Evolutionary conservation across 108 stramenopile genomes (phyloP).

Genomic region (Nitzschia sp.): DNA sequence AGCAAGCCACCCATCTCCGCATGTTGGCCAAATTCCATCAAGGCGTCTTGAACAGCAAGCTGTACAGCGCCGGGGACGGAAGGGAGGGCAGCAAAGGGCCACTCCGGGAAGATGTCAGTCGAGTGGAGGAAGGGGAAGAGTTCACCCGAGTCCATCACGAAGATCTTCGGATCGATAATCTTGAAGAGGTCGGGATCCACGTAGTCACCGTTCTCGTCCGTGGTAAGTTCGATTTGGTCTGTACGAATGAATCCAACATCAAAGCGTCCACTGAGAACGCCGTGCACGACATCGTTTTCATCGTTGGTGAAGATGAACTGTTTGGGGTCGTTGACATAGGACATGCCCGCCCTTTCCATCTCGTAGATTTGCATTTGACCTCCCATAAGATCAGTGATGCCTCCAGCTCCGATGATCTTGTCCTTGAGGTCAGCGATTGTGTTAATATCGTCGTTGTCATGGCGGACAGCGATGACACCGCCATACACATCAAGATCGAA

Average conservation of each 20-base stretch:
- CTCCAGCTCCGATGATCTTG: constrained; percentile 33
- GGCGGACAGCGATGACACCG: constrained; percentile 8
- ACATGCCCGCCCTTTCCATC: constrained; percentile 29
- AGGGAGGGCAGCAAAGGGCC: constrained; percentile 32
- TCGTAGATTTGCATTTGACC: constrained; percentile 44
- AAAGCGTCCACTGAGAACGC: constrained; percentile 32
- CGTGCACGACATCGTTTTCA: constrained; percentile 34
- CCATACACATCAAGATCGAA: constrained; percentile 19
- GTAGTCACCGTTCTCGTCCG: constrained; percentile 5
- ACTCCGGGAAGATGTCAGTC: constrained; percentile 38
- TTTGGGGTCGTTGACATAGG: constrained; percentile 31
- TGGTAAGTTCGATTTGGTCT: constrained; percentile 31
- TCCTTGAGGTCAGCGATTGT: constrained; percentile 26
- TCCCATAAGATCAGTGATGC: constrained; percentile 30
- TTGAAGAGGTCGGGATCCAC: constrained; percentile 10
- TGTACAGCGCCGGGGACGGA: constrained; percentile 25
- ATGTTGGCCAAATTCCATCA: constrained; percentile 13
- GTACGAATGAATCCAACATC: constrained; percentile 48
- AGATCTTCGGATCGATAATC: constrained; percentile 7
- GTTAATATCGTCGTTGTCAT: constrained; percentile 20
- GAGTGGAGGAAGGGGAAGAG: constrained; percentile 36
- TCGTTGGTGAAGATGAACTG: constrained; percentile 38
- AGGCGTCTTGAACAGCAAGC: constrained; percentile 34
- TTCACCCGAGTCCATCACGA: constrained; percentile 10
- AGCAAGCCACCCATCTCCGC: not conserved